phyloP scores from a whole-genome alignment of 2,329 filamentous ascomycete species.

The Trichoderma simmonsii region DNA sequence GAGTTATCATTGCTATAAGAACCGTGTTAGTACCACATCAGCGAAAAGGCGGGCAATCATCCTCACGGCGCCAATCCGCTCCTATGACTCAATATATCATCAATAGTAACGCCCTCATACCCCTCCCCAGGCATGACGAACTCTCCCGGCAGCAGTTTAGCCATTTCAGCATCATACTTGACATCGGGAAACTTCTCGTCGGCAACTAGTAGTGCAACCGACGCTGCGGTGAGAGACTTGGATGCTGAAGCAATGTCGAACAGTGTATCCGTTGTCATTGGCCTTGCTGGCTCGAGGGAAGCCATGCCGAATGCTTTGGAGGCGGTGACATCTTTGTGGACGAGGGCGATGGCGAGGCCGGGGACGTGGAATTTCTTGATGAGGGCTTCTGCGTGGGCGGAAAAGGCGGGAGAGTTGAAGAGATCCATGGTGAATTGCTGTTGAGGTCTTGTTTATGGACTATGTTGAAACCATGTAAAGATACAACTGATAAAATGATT shows the following conservation, averaged over 20 bases:
- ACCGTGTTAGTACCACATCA: neutral
- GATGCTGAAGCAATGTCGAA: conserved; percentile 29
- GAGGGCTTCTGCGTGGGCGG: conserved; percentile 21
- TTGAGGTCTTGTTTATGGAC: neutral
- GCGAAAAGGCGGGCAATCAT: neutral
- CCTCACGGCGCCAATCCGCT: conserved; percentile 27
- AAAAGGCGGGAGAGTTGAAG: conserved; percentile 20
- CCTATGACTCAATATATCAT: conserved; percentile 27
- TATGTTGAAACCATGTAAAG: neutral
- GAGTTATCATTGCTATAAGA: conserved; percentile 26
- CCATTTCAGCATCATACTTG: conserved; percentile 26
- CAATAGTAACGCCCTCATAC: conserved; percentile 24
- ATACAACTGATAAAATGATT: neutral
- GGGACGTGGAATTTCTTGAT: conserved; percentile 24
- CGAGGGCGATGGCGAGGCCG: conserved; percentile 27
- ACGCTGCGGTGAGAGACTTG: conserved; percentile 29
- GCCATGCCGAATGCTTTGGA: conserved; percentile 27
- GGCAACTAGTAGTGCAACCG: conserved; percentile 27
- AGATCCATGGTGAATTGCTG: neutral
- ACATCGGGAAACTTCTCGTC: conserved; percentile 25
- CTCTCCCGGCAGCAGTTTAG: conserved; percentile 27
- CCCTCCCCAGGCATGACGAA: conserved; percentile 26
- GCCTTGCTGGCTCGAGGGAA: conserved; percentile 20
- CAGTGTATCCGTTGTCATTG: conserved; percentile 27
- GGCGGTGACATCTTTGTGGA: conserved; percentile 20